A percentile compares a stretch with the other conserved stretches of the same genome.
Conservation (phyloP, 202 grass and related monocot genomes). For the Panicum hallii region DNA sequence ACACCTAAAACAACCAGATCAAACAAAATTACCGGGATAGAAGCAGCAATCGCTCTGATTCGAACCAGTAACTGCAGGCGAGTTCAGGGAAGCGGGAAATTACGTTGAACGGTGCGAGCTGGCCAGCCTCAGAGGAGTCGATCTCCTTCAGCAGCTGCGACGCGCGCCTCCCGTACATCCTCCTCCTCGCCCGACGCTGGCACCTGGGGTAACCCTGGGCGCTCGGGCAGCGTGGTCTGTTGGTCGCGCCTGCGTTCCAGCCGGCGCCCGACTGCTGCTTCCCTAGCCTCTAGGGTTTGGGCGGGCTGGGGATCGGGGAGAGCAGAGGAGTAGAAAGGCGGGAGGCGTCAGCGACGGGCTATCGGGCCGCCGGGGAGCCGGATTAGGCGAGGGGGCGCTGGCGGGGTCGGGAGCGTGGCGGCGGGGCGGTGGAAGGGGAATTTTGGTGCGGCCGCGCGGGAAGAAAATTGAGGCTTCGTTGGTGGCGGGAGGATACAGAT, state of each 20-base stretch:
- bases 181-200: conserved; percentile 17
- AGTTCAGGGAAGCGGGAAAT: background rate
- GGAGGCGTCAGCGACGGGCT: background rate
- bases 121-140: conserved; percentile 74
- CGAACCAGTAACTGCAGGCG: background rate
- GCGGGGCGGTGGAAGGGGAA: background rate
- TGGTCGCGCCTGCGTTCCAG: background rate
- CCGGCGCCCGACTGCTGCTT: background rate
- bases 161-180: conserved; percentile 85
- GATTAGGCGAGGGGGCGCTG: background rate
- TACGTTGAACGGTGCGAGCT: conserved; percentile 77
- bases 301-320: background rate
- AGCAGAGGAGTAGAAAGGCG: background rate
- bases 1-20: background rate
- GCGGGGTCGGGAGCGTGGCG: background rate
- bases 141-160: conserved; percentile 79
- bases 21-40: background rate
- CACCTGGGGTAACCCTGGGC: background rate
- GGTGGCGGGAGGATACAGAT: conserved; percentile 3
- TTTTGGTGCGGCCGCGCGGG: conserved; percentile 46
- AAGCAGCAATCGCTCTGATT: conserved; percentile 11
- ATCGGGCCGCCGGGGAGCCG: background rate
- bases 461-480: conserved; percentile 5
- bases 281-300: conserved; percentile 1
- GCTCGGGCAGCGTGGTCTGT: background rate